Percentiles rank a stretch among this genome's conserved stretches.
Conservation (phyloP, 1,139 yeast species). For the Yamadazyma spencermartinsiae region DNA sequence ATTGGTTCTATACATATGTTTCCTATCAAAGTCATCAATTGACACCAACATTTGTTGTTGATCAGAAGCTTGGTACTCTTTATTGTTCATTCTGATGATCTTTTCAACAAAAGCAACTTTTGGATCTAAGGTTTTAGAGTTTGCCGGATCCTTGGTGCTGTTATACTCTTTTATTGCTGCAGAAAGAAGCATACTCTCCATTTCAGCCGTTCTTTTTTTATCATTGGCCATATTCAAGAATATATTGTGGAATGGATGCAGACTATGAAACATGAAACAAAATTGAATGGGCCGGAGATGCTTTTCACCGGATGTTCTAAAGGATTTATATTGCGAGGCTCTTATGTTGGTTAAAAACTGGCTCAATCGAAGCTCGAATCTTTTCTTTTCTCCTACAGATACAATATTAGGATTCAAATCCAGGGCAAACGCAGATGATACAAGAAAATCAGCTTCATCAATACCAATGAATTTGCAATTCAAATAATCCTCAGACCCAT, state of each 20-base stretch:
- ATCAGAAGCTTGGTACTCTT: constrained; percentile 6
- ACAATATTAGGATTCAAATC: constrained; percentile 3
- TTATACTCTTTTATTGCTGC: constrained; percentile 3
- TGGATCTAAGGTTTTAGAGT: constrained; percentile 13
- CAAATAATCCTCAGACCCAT: constrained; percentile 4
- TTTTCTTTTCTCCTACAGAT: constrained; percentile 5
- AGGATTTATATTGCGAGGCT: constrained; percentile 2
- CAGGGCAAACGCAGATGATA: constrained; percentile 5
- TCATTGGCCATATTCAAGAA: constrained; percentile 14
- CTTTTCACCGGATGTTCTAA: constrained; percentile 1
- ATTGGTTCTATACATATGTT: constrained; percentile 4
- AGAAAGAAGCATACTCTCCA: constrained; percentile 3
- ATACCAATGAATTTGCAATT: constrained; percentile 13
- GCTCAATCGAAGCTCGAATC: constrained; percentile 7
- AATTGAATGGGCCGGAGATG: constrained; percentile 24
- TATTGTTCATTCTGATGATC: constrained; percentile 19
- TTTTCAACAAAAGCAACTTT: constrained; percentile 21
- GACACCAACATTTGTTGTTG: constrained; percentile 3
- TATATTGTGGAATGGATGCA: constrained; percentile 19
- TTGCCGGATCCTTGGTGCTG: constrained; percentile 4
- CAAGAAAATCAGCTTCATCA: constrained; percentile 23
- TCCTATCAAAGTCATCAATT: constrained; percentile 6
- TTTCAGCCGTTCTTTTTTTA: not conserved
- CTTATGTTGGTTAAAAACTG: constrained; percentile 17
- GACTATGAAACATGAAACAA: constrained; percentile 18